These are phyloP conservation scores for Coemansia sp. DNA, from an alignment of 192 early-diverging fungal genomes.

Conservation along the genomic window DNA sequence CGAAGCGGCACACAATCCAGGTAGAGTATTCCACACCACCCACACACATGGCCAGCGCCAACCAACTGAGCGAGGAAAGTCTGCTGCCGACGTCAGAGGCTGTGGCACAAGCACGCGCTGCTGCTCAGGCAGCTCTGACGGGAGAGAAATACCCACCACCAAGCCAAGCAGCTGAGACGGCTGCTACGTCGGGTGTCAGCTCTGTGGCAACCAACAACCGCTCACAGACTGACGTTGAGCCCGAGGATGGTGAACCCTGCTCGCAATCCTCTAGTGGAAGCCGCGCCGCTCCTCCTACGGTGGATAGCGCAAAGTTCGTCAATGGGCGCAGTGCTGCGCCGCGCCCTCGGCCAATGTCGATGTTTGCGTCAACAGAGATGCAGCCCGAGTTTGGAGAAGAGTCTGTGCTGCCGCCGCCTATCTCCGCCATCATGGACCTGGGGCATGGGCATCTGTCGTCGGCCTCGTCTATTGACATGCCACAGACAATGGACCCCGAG, in stretches of 20 bases:
- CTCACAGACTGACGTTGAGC: slow-evolving; percentile 29
- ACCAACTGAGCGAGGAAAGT: slow-evolving; percentile 11
- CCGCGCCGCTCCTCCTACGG: not conserved
- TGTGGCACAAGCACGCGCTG: slow-evolving; percentile 44
- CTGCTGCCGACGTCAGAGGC: slow-evolving; percentile 33
- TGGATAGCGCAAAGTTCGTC: not conserved
- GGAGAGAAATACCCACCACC: slow-evolving; percentile 15
- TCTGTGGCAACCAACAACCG: slow-evolving; percentile 28
- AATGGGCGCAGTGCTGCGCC: slow-evolving; percentile 4
- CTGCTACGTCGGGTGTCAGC: slow-evolving; percentile 24
- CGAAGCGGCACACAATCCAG: slow-evolving; percentile 62
- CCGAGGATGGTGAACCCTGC: slow-evolving; percentile 10
- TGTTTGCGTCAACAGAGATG: slow-evolving; percentile 56
- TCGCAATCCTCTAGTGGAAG: not conserved
- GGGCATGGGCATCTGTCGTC: slow-evolving; percentile 38
- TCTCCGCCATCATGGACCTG: slow-evolving; percentile 40
- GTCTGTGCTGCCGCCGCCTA: slow-evolving; percentile 32
- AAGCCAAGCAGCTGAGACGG: slow-evolving; percentile 1
- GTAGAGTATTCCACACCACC: slow-evolving; percentile 50
- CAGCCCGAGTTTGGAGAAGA: slow-evolving; percentile 29
- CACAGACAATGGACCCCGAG: slow-evolving; percentile 27
- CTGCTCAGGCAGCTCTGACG: slow-evolving; percentile 44
- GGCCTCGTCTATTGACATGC: slow-evolving; percentile 43
- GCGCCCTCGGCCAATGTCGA: slow-evolving; percentile 52
- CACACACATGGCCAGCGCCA: slow-evolving; percentile 7